phyloP scores from a whole-genome alignment of 441 rosid genomes.

The Aquilaria agallochum region DNA sequence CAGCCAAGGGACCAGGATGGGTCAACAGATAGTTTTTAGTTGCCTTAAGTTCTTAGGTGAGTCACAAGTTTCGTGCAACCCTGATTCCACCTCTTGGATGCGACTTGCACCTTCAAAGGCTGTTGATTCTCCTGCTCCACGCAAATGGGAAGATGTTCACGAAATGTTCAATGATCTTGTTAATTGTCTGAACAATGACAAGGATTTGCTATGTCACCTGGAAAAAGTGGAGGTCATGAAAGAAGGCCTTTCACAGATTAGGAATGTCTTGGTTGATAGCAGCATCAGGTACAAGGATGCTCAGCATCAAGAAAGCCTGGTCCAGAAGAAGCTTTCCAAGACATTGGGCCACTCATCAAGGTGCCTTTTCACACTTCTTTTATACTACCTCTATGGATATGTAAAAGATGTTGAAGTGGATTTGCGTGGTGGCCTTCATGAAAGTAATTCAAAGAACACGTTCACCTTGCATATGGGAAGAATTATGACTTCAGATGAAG shows the following conservation, averaged over 20 bases:
- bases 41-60: slow-evolving; percentile 63
- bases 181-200: slow-evolving; percentile 41
- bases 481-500: slow-evolving; percentile 58
- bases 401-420: slow-evolving; percentile 70
- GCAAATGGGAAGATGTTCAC: slow-evolving; percentile 74
- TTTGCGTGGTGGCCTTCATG: slow-evolving; percentile 51
- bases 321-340: slow-evolving; percentile 62
- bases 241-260: slow-evolving; percentile 76
- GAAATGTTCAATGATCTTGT: slow-evolving; percentile 77
- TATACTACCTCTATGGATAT: slow-evolving; percentile 63
- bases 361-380: slow-evolving; percentile 69
- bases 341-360: slow-evolving; percentile 65
- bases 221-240: slow-evolving; percentile 69
- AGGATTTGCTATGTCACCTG: slow-evolving; percentile 37
- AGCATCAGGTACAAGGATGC: slow-evolving; percentile 63
- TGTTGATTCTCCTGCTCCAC: slow-evolving; percentile 26
- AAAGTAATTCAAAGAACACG: slow-evolving; percentile 18
- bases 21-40: slow-evolving; percentile 56
- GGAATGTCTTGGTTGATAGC: slow-evolving; percentile 56
- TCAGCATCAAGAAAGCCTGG: slow-evolving; percentile 58
- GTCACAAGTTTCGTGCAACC: slow-evolving; percentile 30
- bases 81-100: slow-evolving; percentile 70
- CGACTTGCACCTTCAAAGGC: slow-evolving; percentile 40
- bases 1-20: slow-evolving; percentile 42
- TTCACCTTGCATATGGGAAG: slow-evolving; percentile 54